Evolutionary conservation across 2,329 filamentous ascomycete genomes (phyloP).

Genomic region (Aureobasidium vineae): DNA sequence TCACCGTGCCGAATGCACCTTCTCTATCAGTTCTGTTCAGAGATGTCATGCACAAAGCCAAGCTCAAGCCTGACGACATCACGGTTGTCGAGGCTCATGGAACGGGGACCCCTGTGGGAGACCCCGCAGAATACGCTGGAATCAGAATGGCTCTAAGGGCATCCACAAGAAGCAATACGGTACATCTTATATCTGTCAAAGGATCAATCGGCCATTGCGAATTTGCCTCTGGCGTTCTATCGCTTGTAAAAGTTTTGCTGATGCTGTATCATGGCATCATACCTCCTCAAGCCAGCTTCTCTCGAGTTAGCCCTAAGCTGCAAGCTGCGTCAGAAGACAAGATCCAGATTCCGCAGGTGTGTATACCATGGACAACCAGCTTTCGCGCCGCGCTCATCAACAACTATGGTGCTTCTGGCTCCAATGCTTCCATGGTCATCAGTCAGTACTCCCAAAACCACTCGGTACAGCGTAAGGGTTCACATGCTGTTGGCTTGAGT

Average conservation of each 20-base stretch:
- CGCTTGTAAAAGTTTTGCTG: conserved; percentile 62
- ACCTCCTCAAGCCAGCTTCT: conserved; percentile 55
- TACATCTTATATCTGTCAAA: not conserved
- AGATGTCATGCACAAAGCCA: not conserved
- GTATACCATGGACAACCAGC: no score
- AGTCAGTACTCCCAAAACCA: not conserved
- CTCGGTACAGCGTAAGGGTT: no score
- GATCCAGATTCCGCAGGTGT: no score
- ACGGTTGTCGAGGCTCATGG: conserved; percentile 36
- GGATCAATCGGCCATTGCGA: conserved; percentile 31
- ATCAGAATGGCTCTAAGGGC: conserved; percentile 26
- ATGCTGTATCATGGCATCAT: conserved; percentile 64
- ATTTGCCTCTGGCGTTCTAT: conserved; percentile 45
- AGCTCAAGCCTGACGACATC: not conserved
- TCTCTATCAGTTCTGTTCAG: not conserved
- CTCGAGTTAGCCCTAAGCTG: conserved; percentile 39
- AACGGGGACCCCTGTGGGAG: conserved; percentile 40
- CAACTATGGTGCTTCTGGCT: conserved; percentile 60
- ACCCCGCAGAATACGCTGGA: conserved; percentile 34
- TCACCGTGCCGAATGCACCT: no score
- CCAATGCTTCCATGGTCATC: not conserved
- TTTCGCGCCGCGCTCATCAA: conserved; percentile 54
- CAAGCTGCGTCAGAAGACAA: conserved; percentile 51
- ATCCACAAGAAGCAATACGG: no score
- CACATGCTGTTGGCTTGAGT: no score